These are phyloP conservation scores for Ambrosiella xylebori DNA, from an alignment of 2,329 filamentous ascomycete genomes.

Conservation along the genomic window DNA sequence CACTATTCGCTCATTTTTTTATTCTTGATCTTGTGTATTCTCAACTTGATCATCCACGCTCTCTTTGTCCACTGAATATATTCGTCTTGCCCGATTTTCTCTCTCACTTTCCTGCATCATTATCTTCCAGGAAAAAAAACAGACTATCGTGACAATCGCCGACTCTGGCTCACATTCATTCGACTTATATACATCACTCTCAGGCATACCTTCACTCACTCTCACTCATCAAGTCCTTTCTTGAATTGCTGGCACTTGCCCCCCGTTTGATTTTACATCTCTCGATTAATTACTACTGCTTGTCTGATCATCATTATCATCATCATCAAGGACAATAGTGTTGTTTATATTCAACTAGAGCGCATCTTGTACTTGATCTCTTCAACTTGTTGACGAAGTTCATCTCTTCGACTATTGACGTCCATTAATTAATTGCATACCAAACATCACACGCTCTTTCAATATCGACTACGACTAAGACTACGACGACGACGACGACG, in stretches of 20 bases:
- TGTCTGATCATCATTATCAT: background rate
- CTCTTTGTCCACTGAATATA: background rate
- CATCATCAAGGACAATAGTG: background rate
- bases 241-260: background rate
- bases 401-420: background rate
- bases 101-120: slow-evolving; percentile 11
- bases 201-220: background rate
- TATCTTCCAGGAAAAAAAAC: slow-evolving; percentile 14
- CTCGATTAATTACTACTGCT: background rate
- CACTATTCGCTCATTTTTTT: slow-evolving; percentile 13
- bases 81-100: background rate
- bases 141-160: background rate
- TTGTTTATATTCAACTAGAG: background rate
- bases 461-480: background rate
- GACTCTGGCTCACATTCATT: background rate
- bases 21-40: background rate
- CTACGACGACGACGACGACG: background rate
- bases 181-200: background rate
- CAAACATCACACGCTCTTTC: background rate
- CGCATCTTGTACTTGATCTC: too few species aligned
- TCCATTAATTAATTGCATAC: slow-evolving; percentile 6
- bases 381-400: background rate
- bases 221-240: background rate
- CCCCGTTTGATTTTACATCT: background rate
- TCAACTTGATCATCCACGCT: background rate